These are phyloP conservation scores for Lichtheimia hyalospora DNA, from an alignment of 371 early-diverging fungal genomes.

Conservation along the genomic window DNA sequence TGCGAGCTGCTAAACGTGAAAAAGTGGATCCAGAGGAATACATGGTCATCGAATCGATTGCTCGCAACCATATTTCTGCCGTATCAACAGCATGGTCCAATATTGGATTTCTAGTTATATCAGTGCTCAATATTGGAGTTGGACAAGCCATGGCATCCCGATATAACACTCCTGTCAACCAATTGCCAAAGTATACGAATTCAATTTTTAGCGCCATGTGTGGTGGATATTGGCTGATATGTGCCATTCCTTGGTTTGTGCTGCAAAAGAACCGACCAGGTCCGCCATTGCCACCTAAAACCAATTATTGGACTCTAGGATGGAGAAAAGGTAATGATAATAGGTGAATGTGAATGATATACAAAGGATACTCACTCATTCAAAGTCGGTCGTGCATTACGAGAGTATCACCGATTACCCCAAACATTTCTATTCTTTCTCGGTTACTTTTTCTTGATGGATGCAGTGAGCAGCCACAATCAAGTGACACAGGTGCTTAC, in stretches of 20 bases:
- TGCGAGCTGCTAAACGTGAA: constrained; percentile 20
- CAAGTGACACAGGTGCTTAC: constrained; percentile 31
- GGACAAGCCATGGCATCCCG: constrained; percentile 9
- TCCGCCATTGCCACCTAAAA: constrained; percentile 23
- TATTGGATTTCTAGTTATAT: constrained; percentile 34
- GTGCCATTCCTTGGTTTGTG: constrained; percentile 40
- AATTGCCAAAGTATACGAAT: constrained; percentile 14
- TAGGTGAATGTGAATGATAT: not conserved
- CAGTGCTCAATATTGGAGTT: constrained; percentile 16
- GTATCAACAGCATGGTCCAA: constrained; percentile 43
- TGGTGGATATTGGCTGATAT: constrained; percentile 34
- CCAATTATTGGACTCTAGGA: constrained; percentile 36
- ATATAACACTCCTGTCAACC: constrained; percentile 8
- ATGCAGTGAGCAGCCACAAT: constrained; percentile 46
- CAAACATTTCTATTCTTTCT: constrained; percentile 41
- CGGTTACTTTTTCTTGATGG: constrained; percentile 40
- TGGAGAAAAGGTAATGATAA: constrained; percentile 25
- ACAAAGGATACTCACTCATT: not conserved
- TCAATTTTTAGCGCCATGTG: constrained; percentile 35
- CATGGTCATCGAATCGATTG: constrained; percentile 15
- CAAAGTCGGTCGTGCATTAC: constrained; percentile 26
- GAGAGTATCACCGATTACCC: constrained; percentile 39
- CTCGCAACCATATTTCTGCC: constrained; percentile 41
- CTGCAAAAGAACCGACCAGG: constrained; percentile 31
- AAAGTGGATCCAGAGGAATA: constrained; percentile 9